phyloP scores from a whole-genome alignment of 1,139 yeast genomes.

The Diutina sp. region DNA sequence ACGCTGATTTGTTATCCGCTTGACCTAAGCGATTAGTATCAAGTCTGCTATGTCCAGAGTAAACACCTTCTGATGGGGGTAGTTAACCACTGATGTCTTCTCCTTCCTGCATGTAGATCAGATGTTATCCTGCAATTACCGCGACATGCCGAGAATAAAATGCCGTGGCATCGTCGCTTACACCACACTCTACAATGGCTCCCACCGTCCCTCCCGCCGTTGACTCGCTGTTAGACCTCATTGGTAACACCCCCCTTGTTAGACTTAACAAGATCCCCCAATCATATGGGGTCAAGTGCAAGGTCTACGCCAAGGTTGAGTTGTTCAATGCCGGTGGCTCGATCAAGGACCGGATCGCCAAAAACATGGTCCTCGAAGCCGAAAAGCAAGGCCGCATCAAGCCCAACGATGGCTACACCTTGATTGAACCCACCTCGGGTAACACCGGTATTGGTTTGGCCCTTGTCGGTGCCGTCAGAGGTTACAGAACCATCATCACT shows the following conservation, averaged over 20 bases:
- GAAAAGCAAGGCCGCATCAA: constrained; percentile 68
- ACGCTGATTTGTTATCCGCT: too few relatives aligned
- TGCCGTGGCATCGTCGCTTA: background rate
- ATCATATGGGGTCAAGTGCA: constrained; percentile 59
- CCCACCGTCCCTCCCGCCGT: constrained; percentile 20
- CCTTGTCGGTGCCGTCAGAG: constrained; percentile 74
- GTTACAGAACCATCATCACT: constrained; percentile 80
- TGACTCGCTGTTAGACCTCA: constrained; percentile 42
- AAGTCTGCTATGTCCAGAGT: too few relatives aligned
- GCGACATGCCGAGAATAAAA: background rate
- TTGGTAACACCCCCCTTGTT: constrained; percentile 79
- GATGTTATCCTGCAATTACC: background rate
- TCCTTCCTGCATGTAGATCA: background rate
- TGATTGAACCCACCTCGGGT: constrained; percentile 86
- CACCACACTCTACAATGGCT: background rate
- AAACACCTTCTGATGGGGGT: background rate
- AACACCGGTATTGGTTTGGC: constrained; percentile 87
- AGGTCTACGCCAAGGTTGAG: constrained; percentile 47
- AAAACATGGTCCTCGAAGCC: constrained; percentile 70
- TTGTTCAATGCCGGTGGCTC: constrained; percentile 63
- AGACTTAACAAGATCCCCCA: constrained; percentile 68
- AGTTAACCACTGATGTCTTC: background rate
- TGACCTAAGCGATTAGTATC: too few relatives aligned
- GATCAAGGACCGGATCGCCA: constrained; percentile 54
- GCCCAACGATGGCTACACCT: constrained; percentile 56